These are phyloP conservation scores for Chimonanthus salicifolius DNA, from an alignment of 164 flowering plant genomes.

Conservation along the genomic window DNA sequence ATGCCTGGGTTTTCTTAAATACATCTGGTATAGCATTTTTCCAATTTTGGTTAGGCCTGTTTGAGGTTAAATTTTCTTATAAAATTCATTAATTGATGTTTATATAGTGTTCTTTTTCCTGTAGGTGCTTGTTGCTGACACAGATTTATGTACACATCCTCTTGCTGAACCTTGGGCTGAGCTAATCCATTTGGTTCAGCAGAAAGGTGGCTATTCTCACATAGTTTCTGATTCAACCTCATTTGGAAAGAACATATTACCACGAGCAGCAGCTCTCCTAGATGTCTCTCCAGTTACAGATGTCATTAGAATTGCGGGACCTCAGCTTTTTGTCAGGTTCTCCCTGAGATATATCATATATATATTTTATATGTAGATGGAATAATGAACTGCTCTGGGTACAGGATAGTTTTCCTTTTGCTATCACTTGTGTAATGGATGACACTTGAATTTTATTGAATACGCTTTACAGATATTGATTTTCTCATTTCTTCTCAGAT, in stretches of 20 bases:
- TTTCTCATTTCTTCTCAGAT: neutral
- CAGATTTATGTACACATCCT: slow-evolving; percentile 60
- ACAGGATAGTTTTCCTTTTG: neutral
- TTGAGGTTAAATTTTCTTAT: neutral
- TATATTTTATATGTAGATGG: neutral
- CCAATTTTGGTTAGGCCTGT: neutral
- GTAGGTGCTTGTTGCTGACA: slow-evolving; percentile 90
- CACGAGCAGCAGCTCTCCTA: slow-evolving; percentile 91
- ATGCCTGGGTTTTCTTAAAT: neutral
- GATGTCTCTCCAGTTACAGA: slow-evolving; percentile 95
- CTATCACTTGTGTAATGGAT: neutral
- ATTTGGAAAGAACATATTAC: slow-evolving; percentile 87
- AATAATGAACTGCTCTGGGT: neutral
- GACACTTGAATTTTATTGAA: neutral
- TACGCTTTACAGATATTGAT: neutral
- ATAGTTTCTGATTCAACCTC: slow-evolving; percentile 78
- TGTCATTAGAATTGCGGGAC: slow-evolving; percentile 55
- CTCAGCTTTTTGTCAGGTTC: slow-evolving; percentile 75
- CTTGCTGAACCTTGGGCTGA: slow-evolving; percentile 95
- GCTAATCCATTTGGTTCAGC: slow-evolving; percentile 71
- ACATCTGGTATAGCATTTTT: neutral
- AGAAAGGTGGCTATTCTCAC: slow-evolving; percentile 62
- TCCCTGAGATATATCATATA: neutral
- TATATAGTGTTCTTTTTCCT: slow-evolving; percentile 5
- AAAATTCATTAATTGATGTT: neutral